A percentile compares a stretch with the other conserved stretches of the same genome.
These are phyloP conservation scores for Elasticomyces elasticus DNA, from an alignment of 495 filamentous ascomycete genomes.

Conservation along the genomic window DNA sequence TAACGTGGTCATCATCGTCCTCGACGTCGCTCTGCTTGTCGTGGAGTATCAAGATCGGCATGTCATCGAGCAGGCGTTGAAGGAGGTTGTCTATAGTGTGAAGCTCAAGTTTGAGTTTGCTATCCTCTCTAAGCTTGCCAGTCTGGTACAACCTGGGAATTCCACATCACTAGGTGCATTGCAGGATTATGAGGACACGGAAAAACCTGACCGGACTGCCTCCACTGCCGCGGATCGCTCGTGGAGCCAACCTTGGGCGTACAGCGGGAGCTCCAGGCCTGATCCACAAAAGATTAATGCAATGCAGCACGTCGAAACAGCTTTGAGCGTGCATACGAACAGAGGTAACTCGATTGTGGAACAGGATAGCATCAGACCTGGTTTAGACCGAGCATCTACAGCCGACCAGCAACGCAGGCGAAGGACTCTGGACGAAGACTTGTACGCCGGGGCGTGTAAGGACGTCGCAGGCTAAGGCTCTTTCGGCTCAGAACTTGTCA, in stretches of 20 bases:
- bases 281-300: not conserved
- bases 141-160: slow-evolving; percentile 10
- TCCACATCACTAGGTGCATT: not conserved
- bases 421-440: not conserved
- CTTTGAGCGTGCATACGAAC: not conserved
- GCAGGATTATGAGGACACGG: not conserved
- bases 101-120: slow-evolving; percentile 60
- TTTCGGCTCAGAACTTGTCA: too few species aligned
- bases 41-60: slow-evolving; percentile 49
- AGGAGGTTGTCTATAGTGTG: slow-evolving; percentile 52
- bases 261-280: not conserved
- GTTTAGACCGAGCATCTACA: not conserved
- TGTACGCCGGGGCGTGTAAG: not conserved
- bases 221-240: not conserved
- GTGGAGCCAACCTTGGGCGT: not conserved
- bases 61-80: slow-evolving; percentile 50
- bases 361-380: not conserved
- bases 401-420: not conserved
- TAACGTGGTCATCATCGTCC: slow-evolving; percentile 46
- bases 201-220: not conserved
- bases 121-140: slow-evolving; percentile 41
- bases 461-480: not conserved
- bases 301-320: not conserved
- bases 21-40: slow-evolving; percentile 47
- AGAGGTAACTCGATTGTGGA: not conserved